Percentiles rank a stretch among this genome's conserved stretches.
Conservation (phyloP, 169 alveolate species). For the Eimeria sp. region DNA sequence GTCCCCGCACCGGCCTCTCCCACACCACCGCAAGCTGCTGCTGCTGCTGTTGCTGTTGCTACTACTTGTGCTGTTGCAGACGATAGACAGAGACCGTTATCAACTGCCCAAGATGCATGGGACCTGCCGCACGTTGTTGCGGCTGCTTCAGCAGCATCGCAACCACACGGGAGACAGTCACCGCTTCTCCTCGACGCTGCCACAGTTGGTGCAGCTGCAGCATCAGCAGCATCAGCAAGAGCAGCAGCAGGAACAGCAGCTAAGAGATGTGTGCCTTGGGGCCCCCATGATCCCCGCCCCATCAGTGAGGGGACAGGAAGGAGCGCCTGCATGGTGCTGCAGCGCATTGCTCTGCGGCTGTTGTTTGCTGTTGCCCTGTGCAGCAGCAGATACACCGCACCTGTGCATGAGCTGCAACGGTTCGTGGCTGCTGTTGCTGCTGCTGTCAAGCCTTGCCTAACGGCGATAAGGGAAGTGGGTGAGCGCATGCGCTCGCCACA, state of each 20-base stretch:
- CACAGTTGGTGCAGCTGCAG: not conserved
- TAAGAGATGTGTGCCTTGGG: not conserved
- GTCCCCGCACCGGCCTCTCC: not conserved
- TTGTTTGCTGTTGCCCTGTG: slow-evolving; percentile 63
- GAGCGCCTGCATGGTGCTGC: slow-evolving; percentile 71
- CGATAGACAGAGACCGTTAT: not conserved
- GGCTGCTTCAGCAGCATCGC: not conserved
- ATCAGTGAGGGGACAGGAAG: slow-evolving; percentile 60
- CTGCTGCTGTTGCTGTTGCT: slow-evolving; percentile 9
- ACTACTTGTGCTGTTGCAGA: not conserved
- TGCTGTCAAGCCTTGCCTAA: slow-evolving; percentile 59
- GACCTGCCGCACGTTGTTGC: not conserved
- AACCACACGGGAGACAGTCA: not conserved
- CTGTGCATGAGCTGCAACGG: slow-evolving; percentile 63
- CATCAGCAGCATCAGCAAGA: slow-evolving; percentile 41
- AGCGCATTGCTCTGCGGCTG: slow-evolving; percentile 67
- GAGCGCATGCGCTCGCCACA: not conserved
- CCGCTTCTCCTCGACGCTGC: not conserved
- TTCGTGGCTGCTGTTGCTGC: slow-evolving; percentile 76
- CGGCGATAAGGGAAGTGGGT: slow-evolving; percentile 56
- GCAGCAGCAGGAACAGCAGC: not conserved
- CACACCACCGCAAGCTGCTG: too few species aligned
- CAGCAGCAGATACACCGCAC: slow-evolving; percentile 65
- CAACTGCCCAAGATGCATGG: not conserved
- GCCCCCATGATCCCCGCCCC: slow-evolving; percentile 34